Conservation (phyloP, 371 early-diverging fungal species). For the Mortierella sp. region DNA sequence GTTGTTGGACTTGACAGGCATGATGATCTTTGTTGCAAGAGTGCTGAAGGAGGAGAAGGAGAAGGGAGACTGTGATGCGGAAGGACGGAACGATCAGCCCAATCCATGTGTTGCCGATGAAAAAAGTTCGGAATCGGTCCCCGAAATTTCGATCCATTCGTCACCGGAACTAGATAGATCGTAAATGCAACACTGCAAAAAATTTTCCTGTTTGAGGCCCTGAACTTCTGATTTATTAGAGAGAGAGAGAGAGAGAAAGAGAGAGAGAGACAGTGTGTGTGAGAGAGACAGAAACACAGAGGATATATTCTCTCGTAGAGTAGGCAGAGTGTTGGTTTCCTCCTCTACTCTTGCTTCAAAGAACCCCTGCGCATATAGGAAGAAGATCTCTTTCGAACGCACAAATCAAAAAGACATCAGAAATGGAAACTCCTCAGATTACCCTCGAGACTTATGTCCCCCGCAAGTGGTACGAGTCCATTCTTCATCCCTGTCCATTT, state of each 20-base stretch:
- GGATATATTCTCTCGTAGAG: not conserved
- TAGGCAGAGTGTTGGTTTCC: slow-evolving; percentile 7
- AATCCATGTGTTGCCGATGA: no score
- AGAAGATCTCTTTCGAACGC: slow-evolving; percentile 17
- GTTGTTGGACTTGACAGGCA: slow-evolving; percentile 54
- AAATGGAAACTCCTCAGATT: slow-evolving; percentile 53
- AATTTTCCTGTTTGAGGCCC: no score
- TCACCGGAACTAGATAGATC: no score
- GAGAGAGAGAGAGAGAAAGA: no score
- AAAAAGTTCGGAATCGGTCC: no score
- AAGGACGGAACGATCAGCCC: no score
- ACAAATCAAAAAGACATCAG: slow-evolving; percentile 10
- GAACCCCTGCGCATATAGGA: slow-evolving; percentile 29
- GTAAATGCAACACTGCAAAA: no score
- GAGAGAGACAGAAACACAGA: no score
- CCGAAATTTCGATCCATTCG: no score
- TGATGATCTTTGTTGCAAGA: slow-evolving; percentile 9
- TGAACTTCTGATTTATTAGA: no score
- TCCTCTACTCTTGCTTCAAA: slow-evolving; percentile 45
- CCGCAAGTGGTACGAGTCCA: slow-evolving; percentile 49
- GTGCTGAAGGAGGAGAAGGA: not conserved
- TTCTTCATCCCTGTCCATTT: no score
- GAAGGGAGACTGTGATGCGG: not conserved
- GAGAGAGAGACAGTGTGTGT: no score
- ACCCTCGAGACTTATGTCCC: slow-evolving; percentile 54